These are phyloP conservation scores for Fusarium newnesense DNA, from an alignment of 2,329 filamentous ascomycete species.

Conservation along the genomic window DNA sequence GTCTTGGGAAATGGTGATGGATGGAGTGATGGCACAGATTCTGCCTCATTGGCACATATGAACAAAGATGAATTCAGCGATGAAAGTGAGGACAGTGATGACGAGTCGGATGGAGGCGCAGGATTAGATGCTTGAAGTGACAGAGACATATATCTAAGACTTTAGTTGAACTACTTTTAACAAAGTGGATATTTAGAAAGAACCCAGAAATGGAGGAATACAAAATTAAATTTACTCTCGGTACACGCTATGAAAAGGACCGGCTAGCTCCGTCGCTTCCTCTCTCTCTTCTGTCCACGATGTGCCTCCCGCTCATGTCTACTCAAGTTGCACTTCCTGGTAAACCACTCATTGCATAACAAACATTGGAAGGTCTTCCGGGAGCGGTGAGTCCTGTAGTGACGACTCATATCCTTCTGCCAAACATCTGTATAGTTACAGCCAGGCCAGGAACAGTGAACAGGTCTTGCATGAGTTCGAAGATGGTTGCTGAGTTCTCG, in stretches of 20 bases:
- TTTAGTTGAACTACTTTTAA: background rate
- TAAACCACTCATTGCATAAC: conserved; percentile 10
- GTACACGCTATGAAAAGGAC: background rate
- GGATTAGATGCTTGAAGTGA: background rate
- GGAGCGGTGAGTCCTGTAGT: conserved; percentile 17
- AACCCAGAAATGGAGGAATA: no score
- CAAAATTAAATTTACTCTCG: background rate
- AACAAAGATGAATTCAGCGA: background rate
- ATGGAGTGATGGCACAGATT: conserved; percentile 7
- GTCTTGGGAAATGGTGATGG: background rate
- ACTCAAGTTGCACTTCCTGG: conserved; percentile 10
- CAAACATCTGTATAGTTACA: conserved; percentile 10
- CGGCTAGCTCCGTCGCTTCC: background rate
- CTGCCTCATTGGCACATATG: conserved; percentile 10
- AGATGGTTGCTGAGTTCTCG: conserved; percentile 31
- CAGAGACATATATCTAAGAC: background rate
- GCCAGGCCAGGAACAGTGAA: conserved; percentile 20
- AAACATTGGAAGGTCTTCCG: conserved; percentile 6
- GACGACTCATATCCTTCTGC: conserved; percentile 32
- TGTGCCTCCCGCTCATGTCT: conserved; percentile 22
- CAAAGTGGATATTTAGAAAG: background rate
- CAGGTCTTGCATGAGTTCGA: conserved; percentile 30
- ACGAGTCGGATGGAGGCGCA: conserved; percentile 26
- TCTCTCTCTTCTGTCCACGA: conserved; percentile 12
- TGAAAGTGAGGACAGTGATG: background rate